Evolutionary conservation across 495 filamentous ascomycete species (phyloP), one percentile per base, ranked within the genome.

Genomic region (Xylaria bambusicola): DNA sequence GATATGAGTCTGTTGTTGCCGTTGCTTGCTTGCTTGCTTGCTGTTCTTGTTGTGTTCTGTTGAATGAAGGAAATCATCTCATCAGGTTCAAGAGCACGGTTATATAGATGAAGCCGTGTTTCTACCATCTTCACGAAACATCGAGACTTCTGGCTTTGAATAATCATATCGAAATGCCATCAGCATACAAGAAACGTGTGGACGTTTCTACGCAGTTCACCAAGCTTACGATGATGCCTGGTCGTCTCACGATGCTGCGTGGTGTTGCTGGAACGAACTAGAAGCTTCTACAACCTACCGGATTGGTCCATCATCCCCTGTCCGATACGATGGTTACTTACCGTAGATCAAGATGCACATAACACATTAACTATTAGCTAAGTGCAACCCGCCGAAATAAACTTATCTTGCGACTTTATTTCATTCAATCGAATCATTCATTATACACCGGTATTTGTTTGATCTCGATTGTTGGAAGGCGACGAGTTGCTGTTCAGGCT

Each of bases 41-140:
- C n/a, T n/a, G n/a, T n/a, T n/a, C n/a, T n/a, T n/a, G 41, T 52
- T 64, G 54, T 69, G 67, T 66, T 64, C 60, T 68, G 65, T 17
- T 26, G 60, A 67, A 62, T 9, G 52, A 64, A 47, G 12, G 6
- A 55, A 38, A 62, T 41, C 4, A 47, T 13, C 5, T 61, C 12
- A 27, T 42, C 63, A 44, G 59, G 52, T 36, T 46, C 47, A n/a
- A 40, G 35, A 55, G n/a, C 51, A 36, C 40, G 48, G 38, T 65
- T 71, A 68, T 66, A 71, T 71, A 71, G 50, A 61, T 55, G 44
- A 18, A 53, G 52, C 26, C 35, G 5, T 58, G 48, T 2, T 66
- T 68, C 66, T 63, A 62, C 53, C 24, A 63, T 27, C 12, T 68
- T 71, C 66, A 57, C 1, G 63, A 68, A 61, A 51, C 10, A 41